Conservation (phyloP, 1,284 basidiomycete genomes). For the Tylopilus sp. region DNA sequence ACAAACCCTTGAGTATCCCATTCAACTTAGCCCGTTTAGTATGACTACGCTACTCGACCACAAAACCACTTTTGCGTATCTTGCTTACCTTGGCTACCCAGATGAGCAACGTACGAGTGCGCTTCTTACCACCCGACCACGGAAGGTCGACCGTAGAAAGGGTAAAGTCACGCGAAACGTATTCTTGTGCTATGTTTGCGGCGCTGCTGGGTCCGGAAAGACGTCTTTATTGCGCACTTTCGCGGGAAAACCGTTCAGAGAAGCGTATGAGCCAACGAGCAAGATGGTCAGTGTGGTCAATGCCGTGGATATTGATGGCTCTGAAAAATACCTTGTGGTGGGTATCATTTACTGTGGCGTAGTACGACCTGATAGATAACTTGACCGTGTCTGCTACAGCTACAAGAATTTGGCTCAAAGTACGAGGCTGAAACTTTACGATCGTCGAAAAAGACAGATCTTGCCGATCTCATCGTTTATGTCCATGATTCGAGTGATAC, state of each 20-base stretch:
- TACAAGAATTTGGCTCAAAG: constrained; percentile 96
- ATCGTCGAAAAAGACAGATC: constrained; percentile 86
- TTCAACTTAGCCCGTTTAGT: constrained; percentile 40
- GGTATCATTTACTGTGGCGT: constrained; percentile 33
- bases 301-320: constrained; percentile 90
- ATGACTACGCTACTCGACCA: constrained; percentile 97
- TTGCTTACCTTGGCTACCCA: constrained; percentile 92
- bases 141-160: constrained; percentile 83
- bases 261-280: constrained; percentile 81
- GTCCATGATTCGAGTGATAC: constrained; percentile 98
- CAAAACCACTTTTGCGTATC: constrained; percentile 87
- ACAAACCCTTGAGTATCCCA: background rate
- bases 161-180: constrained; percentile 87
- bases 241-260: constrained; percentile 74
- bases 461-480: constrained; percentile 92
- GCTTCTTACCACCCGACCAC: constrained; percentile 75
- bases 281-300: constrained; percentile 92
- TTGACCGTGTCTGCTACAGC: constrained; percentile 40
- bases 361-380: background rate
- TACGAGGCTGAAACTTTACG: constrained; percentile 91
- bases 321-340: constrained; percentile 94
- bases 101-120: constrained; percentile 74
- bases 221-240: constrained; percentile 84
- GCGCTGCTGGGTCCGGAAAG: constrained; percentile 95
- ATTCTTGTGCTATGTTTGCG: constrained; percentile 90